Conservation (phyloP, 2,329 filamentous ascomycete genomes). For the Paraphaeosphaeria sporulosa region DNA sequence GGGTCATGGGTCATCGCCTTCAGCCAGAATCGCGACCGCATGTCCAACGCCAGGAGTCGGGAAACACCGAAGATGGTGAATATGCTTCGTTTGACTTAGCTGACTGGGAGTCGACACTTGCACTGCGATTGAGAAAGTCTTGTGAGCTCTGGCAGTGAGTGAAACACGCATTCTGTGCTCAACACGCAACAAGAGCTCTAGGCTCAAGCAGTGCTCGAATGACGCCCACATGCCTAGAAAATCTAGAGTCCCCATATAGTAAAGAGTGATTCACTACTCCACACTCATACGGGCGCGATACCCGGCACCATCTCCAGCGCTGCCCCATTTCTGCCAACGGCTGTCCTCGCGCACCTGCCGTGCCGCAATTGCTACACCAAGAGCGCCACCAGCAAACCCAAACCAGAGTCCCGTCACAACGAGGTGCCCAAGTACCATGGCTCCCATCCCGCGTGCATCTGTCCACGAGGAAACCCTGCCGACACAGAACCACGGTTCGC, state of each 20-base stretch:
- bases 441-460: not conserved
- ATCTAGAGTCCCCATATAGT: not conserved
- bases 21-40: conserved; percentile 3
- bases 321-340: too few species aligned
- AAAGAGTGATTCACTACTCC: too few species aligned
- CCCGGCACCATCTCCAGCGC: too few species aligned
- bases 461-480: not conserved
- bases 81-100: not conserved
- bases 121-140: too few species aligned
- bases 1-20: conserved; percentile 13
- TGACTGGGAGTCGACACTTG: not conserved
- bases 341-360: too few species aligned
- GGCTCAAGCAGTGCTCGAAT: too few species aligned
- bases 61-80: not conserved
- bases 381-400: too few species aligned
- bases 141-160: not conserved
- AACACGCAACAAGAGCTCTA: not conserved
- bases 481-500: not conserved
- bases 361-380: too few species aligned
- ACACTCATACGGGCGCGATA: not conserved
- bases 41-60: not conserved
- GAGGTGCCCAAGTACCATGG: not conserved
- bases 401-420: not conserved
- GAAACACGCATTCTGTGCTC: not conserved
- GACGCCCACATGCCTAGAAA: not conserved